Evolutionary conservation across 176 grass and related monocot genomes (phyloP).

Genomic region (Carex pumila): DNA sequence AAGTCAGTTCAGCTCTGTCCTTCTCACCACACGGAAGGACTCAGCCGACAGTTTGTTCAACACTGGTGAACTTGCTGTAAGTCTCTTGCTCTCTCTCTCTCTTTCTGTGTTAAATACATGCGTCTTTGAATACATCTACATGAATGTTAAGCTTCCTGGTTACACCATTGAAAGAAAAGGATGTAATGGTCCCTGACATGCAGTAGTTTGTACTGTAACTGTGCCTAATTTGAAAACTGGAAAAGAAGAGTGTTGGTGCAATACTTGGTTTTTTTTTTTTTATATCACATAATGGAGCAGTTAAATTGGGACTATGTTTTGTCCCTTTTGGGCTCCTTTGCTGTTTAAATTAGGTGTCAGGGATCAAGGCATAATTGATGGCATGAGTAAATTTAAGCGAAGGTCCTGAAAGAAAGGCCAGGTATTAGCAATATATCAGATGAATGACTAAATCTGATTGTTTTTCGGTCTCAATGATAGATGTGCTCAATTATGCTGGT

Average conservation of each 20-base stretch:
- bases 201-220: neutral
- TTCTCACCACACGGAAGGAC: conserved; percentile 60
- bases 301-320: neutral
- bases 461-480: conserved; percentile 26
- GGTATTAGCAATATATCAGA: neutral
- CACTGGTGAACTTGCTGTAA: conserved; percentile 80
- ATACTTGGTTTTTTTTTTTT: neutral
- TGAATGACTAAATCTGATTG: neutral
- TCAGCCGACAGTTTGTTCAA: conserved; percentile 74
- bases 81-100: neutral
- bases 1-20: conserved; percentile 77
- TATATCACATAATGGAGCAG: neutral
- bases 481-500: conserved; percentile 77
- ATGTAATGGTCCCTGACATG: neutral
- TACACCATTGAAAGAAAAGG: neutral
- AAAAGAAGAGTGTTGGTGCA: neutral
- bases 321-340: neutral
- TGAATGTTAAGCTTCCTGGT: neutral
- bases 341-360: neutral
- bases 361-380: neutral
- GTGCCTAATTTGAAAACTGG: neutral
- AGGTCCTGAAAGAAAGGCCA: neutral
- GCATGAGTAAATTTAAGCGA: neutral
- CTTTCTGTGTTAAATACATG: neutral
- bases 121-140: neutral